Percentiles rank a stretch among this genome's conserved stretches.
Conservation (phyloP, 2,329 filamentous ascomycete genomes). For the Pseudogymnoascus sp. region DNA sequence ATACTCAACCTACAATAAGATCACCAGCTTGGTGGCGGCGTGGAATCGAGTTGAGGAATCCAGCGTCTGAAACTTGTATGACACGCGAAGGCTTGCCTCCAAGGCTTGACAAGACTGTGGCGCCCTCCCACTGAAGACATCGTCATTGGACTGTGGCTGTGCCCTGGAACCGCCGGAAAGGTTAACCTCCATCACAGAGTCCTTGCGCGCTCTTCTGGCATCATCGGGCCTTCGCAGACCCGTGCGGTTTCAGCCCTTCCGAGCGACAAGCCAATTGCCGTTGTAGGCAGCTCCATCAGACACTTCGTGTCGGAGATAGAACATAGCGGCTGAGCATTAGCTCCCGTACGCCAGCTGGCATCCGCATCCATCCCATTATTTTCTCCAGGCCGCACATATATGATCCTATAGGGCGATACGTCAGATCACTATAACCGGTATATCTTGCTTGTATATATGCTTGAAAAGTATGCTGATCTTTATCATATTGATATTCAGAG, state of each 20-base stretch:
- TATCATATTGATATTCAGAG: background rate
- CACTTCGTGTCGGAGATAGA: conserved; percentile 1
- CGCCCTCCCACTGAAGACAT: background rate
- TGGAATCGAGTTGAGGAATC: background rate
- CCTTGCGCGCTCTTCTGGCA: background rate
- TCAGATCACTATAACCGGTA: background rate
- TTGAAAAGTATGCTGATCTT: background rate
- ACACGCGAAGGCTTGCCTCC: background rate
- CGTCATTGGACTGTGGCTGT: conserved; percentile 2
- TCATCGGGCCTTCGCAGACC: background rate
- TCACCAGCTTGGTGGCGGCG: background rate
- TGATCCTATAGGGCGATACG: background rate
- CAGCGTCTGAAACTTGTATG: background rate
- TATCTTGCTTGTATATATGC: background rate
- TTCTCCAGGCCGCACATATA: background rate
- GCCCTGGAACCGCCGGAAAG: background rate
- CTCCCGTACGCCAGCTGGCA: background rate
- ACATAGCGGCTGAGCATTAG: background rate
- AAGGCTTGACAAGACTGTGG: background rate
- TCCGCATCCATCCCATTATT: background rate
- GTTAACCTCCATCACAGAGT: background rate
- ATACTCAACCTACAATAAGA: background rate
- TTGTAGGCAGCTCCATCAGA: background rate
- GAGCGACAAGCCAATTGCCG: background rate
- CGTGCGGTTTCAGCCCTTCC: conserved; percentile 1